Base-by-base conservation (phyloP, 2,329 filamentous ascomycete genomes). In the Neoascochyta sp. region DNA sequence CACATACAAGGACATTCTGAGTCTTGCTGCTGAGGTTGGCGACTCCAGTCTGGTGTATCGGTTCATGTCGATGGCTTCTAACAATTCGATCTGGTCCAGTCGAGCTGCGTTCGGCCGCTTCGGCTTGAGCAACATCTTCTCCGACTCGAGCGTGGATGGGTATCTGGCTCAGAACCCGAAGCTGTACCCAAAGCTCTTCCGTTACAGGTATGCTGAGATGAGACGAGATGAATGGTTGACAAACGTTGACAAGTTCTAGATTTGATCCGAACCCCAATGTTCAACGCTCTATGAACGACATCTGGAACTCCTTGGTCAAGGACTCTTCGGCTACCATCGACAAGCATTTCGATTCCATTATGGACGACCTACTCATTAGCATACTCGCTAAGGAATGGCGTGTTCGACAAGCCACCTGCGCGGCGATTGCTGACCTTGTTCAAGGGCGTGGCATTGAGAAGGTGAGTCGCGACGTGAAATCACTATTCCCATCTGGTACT, bases 1-100 rank as follows among this genome's bases (percentile, higher is more conserved):
- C 0, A 96, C 90, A 0, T 98, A 98, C 68, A 95, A 94, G 58
- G 92, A 98, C 54, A 96, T 98, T 45, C 85, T 98, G 62, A 92
- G 75, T 47, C 71, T 98, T 26, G 92, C 92, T n/a, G 86, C 90
- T 23, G 92, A 98, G 65, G 89, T 95, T 18, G 92, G 92, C 8
- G 90, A 98, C 52, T 90, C 92, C 36, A 89, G 85, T 47, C 71
- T 98, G n/a, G 86, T 96, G 1, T 98, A 98, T 68, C 87, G 89
- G 39, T 96, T 98, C 66, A 98, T 98, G 92, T 90, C 89, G 1
- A 74, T 98, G 46, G 92, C 92, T 3, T 87, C 88, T 2, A 95
- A 95, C 53, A 93, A 94, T 26, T 88, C 89, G 1, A 93, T 94
- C 10, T 98, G 92, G 92, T 90, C 88, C 2, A 94, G 88, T n/a